Evolutionary conservation across 441 rosid species (phyloP).

Genomic region (Sinapis alba): DNA sequence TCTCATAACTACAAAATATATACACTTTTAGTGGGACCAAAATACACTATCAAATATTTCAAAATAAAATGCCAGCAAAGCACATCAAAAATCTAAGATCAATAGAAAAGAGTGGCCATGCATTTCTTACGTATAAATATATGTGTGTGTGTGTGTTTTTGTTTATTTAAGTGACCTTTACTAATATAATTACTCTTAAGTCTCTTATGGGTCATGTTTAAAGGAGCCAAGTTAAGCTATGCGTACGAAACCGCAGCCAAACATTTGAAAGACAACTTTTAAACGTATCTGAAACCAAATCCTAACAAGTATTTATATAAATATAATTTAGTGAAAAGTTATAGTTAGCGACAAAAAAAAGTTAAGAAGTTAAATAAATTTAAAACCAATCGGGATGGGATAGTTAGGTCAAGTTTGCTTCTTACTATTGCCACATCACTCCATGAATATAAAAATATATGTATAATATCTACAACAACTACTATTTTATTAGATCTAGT

Average conservation of each 20-base stretch:
- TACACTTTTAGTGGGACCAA: slow-evolving; percentile 34
- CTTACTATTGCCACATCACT: slow-evolving; percentile 37
- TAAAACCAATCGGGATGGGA: slow-evolving; percentile 35
- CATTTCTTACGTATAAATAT: slow-evolving; percentile 13
- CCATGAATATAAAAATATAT: slow-evolving; percentile 13
- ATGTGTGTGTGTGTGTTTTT: not conserved
- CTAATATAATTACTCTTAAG: slow-evolving; percentile 14
- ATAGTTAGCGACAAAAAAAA: not conserved
- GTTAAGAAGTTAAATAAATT: not conserved
- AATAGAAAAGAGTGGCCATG: slow-evolving; percentile 22
- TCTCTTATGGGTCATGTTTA: slow-evolving; percentile 39
- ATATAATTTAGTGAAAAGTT: not conserved
- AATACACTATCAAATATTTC: slow-evolving; percentile 22
- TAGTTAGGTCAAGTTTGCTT: slow-evolving; percentile 44
- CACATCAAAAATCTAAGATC: not conserved
- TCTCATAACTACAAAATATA: not conserved
- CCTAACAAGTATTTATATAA: slow-evolving; percentile 20
- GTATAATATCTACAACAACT: slow-evolving; percentile 22
- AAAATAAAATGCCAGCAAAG: not conserved
- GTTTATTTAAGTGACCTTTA: slow-evolving; percentile 27
- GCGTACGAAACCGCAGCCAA: slow-evolving; percentile 33
- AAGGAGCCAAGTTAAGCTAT: slow-evolving; percentile 43
- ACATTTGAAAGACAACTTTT: slow-evolving; percentile 39
- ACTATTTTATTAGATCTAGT: not conserved
- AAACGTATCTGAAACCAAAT: slow-evolving; percentile 32